Percentiles rank a stretch among this genome's conserved stretches.
Evolutionary conservation across 768 basidiomycete species (phyloP).

Genomic region (Megacollybia marginata): DNA sequence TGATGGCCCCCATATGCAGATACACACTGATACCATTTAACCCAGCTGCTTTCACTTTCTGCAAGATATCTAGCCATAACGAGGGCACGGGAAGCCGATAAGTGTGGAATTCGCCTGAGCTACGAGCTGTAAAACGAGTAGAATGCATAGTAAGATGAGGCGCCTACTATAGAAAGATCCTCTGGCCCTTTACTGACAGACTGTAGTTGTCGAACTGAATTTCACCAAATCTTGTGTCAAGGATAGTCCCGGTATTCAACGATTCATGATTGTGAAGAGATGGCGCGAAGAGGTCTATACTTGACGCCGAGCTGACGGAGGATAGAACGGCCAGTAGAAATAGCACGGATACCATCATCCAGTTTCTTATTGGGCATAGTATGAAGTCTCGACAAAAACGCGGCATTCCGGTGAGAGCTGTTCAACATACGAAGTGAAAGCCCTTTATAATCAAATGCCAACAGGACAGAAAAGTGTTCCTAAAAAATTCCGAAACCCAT

Average conservation of each 20-base stretch:
- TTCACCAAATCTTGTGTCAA: background rate
- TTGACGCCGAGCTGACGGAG: no score
- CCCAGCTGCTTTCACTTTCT: conserved; percentile 54
- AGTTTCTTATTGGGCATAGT: no score
- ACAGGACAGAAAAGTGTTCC: no score
- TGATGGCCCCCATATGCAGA: conserved; percentile 50
- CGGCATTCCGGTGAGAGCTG: no score
- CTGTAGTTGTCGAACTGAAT: conserved; percentile 35
- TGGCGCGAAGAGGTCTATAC: no score
- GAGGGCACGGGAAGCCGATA: conserved; percentile 55
- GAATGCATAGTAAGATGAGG: conserved; percentile 1
- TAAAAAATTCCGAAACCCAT: no score
- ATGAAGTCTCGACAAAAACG: no score
- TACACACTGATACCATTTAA: conserved; percentile 54
- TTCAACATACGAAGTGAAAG: no score
- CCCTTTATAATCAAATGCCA: no score
- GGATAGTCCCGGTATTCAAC: background rate
- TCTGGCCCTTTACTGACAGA: conserved; percentile 37
- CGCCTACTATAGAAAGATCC: conserved; percentile 42
- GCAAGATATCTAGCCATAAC: conserved; percentile 55
- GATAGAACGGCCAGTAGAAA: no score
- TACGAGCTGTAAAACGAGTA: conserved; percentile 11
- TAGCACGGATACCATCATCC: no score
- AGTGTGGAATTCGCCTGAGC: conserved; percentile 58
- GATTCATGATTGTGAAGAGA: no score